These are phyloP conservation scores for Sphagnurus paluster DNA, from an alignment of 1,284 basidiomycete species.

Conservation along the genomic window DNA sequence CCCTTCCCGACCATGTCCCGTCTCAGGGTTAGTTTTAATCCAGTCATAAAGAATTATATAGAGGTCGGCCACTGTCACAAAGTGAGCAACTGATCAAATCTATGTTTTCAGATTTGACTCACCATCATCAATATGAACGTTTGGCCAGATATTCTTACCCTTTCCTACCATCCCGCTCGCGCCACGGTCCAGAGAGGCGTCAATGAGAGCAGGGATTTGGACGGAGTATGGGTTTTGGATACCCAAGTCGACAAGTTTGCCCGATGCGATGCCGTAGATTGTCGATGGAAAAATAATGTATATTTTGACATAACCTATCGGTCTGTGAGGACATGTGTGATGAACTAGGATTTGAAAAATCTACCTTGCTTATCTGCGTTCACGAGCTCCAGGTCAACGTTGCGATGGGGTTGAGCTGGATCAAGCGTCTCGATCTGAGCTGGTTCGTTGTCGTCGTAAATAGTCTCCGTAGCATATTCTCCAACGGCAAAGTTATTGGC, in stretches of 20 bases:
- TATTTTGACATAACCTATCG: constrained; percentile 38
- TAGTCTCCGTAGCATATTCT: constrained; percentile 35
- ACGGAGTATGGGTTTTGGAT: constrained; percentile 38
- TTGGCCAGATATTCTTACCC: constrained; percentile 44
- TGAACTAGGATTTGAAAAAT: neutral
- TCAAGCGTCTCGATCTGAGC: constrained; percentile 45
- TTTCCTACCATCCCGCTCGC: constrained; percentile 41
- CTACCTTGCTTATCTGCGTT: constrained; percentile 41
- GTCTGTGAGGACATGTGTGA: neutral
- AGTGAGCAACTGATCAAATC: neutral
- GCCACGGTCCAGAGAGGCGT: constrained; percentile 32
- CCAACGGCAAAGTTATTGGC: constrained; percentile 42
- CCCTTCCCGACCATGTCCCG: constrained; percentile 44
- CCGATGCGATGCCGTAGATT: constrained; percentile 38
- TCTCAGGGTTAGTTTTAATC: constrained; percentile 14
- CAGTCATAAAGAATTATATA: constrained; percentile 21
- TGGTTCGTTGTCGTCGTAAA: constrained; percentile 48
- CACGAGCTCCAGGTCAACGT: constrained; percentile 47
- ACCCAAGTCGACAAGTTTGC: constrained; percentile 35
- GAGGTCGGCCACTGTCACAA: constrained; percentile 20
- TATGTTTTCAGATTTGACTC: neutral
- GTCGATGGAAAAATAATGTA: constrained; percentile 42
- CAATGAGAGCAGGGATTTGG: constrained; percentile 36
- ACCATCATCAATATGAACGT: constrained; percentile 33
- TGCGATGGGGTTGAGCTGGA: constrained; percentile 41